Evolutionary conservation across 2,329 filamentous ascomycete genomes (phyloP).

Genomic region (Hysterium pulicare): DNA sequence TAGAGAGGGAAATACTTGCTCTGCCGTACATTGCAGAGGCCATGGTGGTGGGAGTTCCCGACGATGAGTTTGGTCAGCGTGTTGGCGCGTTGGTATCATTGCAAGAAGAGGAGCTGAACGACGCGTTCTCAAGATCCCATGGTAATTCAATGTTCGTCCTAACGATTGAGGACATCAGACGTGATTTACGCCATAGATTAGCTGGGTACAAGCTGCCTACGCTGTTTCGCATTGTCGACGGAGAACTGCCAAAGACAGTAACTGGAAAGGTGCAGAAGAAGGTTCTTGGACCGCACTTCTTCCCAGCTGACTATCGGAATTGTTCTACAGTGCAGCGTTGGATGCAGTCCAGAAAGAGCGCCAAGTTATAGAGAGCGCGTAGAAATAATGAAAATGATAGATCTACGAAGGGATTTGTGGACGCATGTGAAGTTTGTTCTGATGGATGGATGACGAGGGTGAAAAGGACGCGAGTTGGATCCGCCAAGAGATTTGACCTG

Average conservation of each 20-base stretch:
- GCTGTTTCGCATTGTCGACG: slow-evolving; percentile 42
- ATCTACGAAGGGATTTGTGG: too few relatives aligned
- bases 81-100: slow-evolving; percentile 52
- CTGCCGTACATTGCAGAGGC: slow-evolving; percentile 50
- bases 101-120: slow-evolving; percentile 30
- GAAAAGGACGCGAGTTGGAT: too few relatives aligned
- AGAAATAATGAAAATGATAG: too few relatives aligned
- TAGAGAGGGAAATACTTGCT: slow-evolving; percentile 52
- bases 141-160: slow-evolving; percentile 19
- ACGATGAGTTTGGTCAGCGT: slow-evolving; percentile 54
- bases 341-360: too few relatives aligned
- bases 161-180: slow-evolving; percentile 40
- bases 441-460: too few relatives aligned
- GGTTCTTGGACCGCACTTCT: slow-evolving; percentile 38
- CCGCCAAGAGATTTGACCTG: too few relatives aligned
- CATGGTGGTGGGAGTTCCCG: slow-evolving; percentile 52
- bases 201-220: slow-evolving; percentile 51
- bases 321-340: too few relatives aligned
- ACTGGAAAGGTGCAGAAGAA: slow-evolving; percentile 54
- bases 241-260: slow-evolving; percentile 47
- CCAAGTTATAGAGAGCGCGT: too few relatives aligned
- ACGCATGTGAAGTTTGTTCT: too few relatives aligned
- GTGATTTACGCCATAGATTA: slow-evolving; percentile 43
- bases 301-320: too few relatives aligned
- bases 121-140: slow-evolving; percentile 15